Base-by-base conservation (phyloP, 2,329 filamentous ascomycete species). In the Aquanectria penicillioides region DNA sequence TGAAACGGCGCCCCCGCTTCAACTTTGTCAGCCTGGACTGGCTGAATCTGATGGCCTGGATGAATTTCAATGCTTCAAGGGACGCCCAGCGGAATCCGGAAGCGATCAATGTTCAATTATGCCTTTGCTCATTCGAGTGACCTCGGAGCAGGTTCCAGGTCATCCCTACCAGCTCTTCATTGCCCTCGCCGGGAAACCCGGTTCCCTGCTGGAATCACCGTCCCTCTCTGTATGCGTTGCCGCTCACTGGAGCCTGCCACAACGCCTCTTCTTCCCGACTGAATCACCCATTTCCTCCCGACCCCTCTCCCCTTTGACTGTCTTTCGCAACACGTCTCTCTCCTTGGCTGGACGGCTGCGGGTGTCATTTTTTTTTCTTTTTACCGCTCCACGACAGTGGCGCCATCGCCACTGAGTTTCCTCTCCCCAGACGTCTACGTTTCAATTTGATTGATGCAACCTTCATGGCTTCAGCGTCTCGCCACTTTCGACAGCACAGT, bases 391-490 rank as follows among this genome's bases (percentile, higher is more conserved):
- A 46, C n/a, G n/a, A 11, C 23, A 31, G 41, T 44, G 50, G 29
- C 23, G 17, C 50, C 23, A 46, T 29, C 9, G n/a, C 28, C 1
- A 17, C 33, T 18, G 11, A n/a, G n/a, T n/a, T n/a, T 28, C 37
- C n/a, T n/a, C 22, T 31, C 25, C 34, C 26, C 17, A 11, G 40
- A 20, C 20, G 8, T 38, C 37, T 15, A 28, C 34, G 50, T 46
- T 53, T 37, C 31, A 44, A 34, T 26, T 31, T 53, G 40, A 53
- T 38, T 31, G 31, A 53, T 53, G 49, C 49, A 17, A 44, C 38
- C 20, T 34, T 44, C 22, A 46, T 37, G 40, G 25, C n/a, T 36
- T 38, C 29, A 38, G 11, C n/a, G 41, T 37, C 38, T 23, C 40
- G 33, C 26, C 41, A 34, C 41, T 55, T 12, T 23, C 13, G 28